Percentiles rank a stretch among this genome's conserved stretches.
Conservation (phyloP, 768 basidiomycete genomes). For the Lactarius sp. region DNA sequence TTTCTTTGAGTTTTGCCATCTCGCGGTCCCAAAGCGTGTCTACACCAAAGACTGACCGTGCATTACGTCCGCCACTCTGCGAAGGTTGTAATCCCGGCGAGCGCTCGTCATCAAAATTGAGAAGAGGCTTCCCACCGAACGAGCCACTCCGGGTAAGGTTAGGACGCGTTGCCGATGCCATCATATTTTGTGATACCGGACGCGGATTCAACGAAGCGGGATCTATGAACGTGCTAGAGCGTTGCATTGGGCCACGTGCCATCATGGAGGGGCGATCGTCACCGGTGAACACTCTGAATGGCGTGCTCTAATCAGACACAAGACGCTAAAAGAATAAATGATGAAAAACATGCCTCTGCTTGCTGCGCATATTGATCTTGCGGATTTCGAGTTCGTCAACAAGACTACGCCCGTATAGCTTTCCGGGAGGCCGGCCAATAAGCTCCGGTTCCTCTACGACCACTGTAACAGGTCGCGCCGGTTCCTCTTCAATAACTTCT, state of each 20-base stretch:
- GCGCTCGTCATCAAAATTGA: conserved; percentile 55
- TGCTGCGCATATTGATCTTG: conserved; percentile 76
- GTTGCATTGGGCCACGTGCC: conserved; percentile 55
- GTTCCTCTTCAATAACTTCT: conserved; percentile 36
- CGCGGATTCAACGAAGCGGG: conserved; percentile 51
- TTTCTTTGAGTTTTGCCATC: conserved; percentile 70
- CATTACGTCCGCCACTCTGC: conserved; percentile 31
- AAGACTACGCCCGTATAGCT: conserved; percentile 80
- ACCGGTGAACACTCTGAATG: conserved; percentile 72
- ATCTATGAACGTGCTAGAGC: conserved; percentile 69
- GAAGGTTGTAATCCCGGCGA: conserved; percentile 33
- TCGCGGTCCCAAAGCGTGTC: conserved; percentile 93
- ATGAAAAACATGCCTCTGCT: conserved; percentile 59
- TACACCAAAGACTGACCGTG: conserved; percentile 86
- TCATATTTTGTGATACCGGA: conserved; percentile 41
- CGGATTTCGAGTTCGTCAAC: conserved; percentile 86
- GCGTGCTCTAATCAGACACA: conserved; percentile 2
- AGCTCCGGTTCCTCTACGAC: conserved; percentile 29
- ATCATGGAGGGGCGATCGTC: conserved; percentile 93
- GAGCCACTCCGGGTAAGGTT: conserved; percentile 47
- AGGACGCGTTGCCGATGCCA: conserved; percentile 40
- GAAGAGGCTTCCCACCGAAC: conserved; percentile 53
- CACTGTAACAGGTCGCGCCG: conserved; percentile 30
- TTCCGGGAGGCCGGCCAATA: conserved; percentile 60
- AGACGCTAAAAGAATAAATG: not conserved